A percentile compares a stretch with the other conserved stretches of the same genome.
Conservation (phyloP, 441 rosid species). For the Populus hybrid region DNA sequence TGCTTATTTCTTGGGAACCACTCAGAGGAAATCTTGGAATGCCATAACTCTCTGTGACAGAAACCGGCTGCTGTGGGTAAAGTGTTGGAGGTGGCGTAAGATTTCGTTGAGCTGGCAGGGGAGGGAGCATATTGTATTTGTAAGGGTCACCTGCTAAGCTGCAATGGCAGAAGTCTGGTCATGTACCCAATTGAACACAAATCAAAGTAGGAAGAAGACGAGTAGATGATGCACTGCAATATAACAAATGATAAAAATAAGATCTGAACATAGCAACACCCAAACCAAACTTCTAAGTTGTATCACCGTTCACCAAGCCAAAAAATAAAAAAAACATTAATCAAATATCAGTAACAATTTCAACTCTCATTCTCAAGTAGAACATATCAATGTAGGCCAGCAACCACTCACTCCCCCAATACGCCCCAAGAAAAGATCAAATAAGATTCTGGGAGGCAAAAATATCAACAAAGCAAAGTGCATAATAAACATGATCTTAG, state of each 20-base stretch:
- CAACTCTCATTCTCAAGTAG: not conserved
- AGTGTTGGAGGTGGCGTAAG: slow-evolving; percentile 94
- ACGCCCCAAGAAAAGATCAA: not conserved
- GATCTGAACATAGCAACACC: not conserved
- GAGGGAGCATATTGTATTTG: slow-evolving; percentile 69
- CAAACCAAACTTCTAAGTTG: not conserved
- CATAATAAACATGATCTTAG: not conserved
- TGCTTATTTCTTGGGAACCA: slow-evolving; percentile 50
- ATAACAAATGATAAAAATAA: not conserved
- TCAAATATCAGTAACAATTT: not conserved
- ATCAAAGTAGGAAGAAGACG: not conserved
- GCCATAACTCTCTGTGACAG: slow-evolving; percentile 55
- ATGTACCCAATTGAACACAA: not conserved
- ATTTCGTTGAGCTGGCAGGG: slow-evolving; percentile 89
- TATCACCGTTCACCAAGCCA: not conserved
- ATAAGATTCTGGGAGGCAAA: not conserved
- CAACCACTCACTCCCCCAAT: not conserved
- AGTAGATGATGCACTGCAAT: not conserved
- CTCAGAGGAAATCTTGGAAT: slow-evolving; percentile 65
- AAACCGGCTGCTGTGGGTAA: slow-evolving; percentile 90
- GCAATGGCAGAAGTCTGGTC: slow-evolving; percentile 21
- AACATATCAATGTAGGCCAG: too few relatives aligned
- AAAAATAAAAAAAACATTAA: not conserved
- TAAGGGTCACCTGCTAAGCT: slow-evolving; percentile 57
- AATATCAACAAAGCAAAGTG: not conserved